phyloP scores from a whole-genome alignment of 305 asterid genomes.

The Solanum hybrid region DNA sequence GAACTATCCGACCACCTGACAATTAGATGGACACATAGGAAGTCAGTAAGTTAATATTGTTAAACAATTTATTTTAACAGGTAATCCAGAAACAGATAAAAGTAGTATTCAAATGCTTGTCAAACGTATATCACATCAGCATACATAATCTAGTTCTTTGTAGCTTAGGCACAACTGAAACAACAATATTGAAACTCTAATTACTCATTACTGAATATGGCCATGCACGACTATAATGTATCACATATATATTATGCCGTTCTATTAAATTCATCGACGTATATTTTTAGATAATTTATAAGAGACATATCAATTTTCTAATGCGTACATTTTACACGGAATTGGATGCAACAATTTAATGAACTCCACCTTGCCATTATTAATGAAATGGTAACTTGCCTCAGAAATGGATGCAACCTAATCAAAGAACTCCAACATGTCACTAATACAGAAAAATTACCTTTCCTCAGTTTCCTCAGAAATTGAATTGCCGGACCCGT shows the following conservation, averaged over 20 bases:
- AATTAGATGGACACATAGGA: constrained; percentile 7
- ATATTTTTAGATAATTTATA: not conserved
- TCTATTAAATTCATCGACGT: not conserved
- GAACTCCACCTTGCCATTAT: not conserved
- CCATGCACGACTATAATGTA: not conserved
- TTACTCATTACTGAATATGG: not conserved
- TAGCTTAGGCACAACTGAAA: not conserved
- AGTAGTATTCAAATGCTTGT: not conserved
- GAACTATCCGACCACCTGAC: constrained; percentile 72
- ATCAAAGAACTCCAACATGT: not conserved
- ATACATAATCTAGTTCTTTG: not conserved
- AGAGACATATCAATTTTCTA: not conserved
- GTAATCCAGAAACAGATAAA: not conserved
- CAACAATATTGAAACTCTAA: not conserved
- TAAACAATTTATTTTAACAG: not conserved
- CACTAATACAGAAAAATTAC: constrained; percentile 23
- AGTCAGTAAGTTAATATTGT: not conserved
- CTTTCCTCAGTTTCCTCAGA: constrained; percentile 69
- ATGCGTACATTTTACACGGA: not conserved
- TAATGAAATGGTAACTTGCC: not conserved
- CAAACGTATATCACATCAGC: not conserved
- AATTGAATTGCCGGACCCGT: constrained; percentile 31
- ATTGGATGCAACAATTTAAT: not conserved
- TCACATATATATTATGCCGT: not conserved
- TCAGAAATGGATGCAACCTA: not conserved